Percentiles rank a stretch among this genome's conserved stretches.
Conservation (phyloP, 139 green algal species). For the Desmodesmus armatus region DNA sequence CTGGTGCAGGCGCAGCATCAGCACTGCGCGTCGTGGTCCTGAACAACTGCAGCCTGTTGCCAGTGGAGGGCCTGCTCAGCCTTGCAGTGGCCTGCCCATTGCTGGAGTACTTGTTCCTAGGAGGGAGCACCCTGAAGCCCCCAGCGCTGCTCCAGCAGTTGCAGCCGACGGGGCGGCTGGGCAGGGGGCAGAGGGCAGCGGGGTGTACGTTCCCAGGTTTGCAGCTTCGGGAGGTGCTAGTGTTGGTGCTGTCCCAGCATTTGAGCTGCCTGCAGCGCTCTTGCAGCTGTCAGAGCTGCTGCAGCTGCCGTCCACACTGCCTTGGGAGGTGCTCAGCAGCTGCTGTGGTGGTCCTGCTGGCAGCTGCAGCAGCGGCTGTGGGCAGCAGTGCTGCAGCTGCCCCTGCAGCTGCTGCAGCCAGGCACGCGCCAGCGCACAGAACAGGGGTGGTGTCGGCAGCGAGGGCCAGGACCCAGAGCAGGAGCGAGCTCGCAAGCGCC, state of each 20-base stretch:
- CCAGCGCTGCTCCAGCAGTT: not conserved
- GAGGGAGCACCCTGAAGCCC: constrained; percentile 54
- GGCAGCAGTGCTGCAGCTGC: not conserved
- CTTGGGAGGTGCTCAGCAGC: constrained; percentile 20
- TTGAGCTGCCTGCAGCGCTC: not conserved
- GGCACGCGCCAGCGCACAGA: not conserved
- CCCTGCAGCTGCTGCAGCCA: constrained; percentile 16
- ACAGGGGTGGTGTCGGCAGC: not conserved
- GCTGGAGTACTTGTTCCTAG: constrained; percentile 71
- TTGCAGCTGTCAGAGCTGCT: constrained; percentile 12
- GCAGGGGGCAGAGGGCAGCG: not conserved
- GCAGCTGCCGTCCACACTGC: constrained; percentile 40
- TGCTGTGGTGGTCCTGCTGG: constrained; percentile 11
- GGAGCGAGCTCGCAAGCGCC: not conserved
- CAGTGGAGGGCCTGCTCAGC: constrained; percentile 32
- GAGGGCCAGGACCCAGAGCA: not conserved
- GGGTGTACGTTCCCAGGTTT: not conserved
- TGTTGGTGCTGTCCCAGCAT: not conserved
- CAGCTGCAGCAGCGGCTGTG: not conserved
- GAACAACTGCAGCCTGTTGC: constrained; percentile 67
- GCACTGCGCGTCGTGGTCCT: constrained; percentile 62
- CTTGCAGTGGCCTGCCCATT: constrained; percentile 61
- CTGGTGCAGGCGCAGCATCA: not conserved
- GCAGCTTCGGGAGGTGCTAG: not conserved
- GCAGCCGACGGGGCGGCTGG: not conserved